phyloP scores from a whole-genome alignment of 129 eudicot species.

The Gnaphalium uliginosum region DNA sequence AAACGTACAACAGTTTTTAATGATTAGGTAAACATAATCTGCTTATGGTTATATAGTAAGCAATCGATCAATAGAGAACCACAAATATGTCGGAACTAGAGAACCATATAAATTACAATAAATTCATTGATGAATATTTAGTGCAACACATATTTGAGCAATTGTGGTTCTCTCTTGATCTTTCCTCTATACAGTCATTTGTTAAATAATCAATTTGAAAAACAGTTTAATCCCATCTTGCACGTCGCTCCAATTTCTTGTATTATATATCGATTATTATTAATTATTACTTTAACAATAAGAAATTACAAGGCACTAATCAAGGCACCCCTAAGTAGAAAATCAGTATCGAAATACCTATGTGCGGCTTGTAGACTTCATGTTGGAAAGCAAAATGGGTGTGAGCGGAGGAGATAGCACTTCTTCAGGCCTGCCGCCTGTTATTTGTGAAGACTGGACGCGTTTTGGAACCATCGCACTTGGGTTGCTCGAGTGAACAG shows the following conservation, averaged over 20 bases:
- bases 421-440: constrained; percentile 39
- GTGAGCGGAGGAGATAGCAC: constrained; percentile 78
- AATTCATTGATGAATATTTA: too few relatives aligned
- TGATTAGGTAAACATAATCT: neutral
- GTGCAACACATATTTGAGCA: too few relatives aligned
- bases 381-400: constrained; percentile 59
- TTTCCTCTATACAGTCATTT: too few relatives aligned
- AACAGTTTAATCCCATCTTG: neutral
- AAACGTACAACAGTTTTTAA: neutral
- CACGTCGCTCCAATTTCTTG: neutral
- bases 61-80: too few relatives aligned
- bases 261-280: neutral
- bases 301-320: neutral
- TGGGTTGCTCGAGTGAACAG: constrained; percentile 65
- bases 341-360: constrained; percentile 20
- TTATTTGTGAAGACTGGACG: constrained; percentile 38
- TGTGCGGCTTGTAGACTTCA: constrained; percentile 41
- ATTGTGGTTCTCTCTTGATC: too few relatives aligned
- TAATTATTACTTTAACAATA: neutral
- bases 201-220: neutral
- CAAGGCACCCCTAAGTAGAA: constrained; percentile 2
- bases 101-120: too few relatives aligned
- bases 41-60: neutral
- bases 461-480: constrained; percentile 49
- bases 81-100: too few relatives aligned